Base-by-base conservation (phyloP, 139 green algal species). In the Chlorella sp. region DNA sequence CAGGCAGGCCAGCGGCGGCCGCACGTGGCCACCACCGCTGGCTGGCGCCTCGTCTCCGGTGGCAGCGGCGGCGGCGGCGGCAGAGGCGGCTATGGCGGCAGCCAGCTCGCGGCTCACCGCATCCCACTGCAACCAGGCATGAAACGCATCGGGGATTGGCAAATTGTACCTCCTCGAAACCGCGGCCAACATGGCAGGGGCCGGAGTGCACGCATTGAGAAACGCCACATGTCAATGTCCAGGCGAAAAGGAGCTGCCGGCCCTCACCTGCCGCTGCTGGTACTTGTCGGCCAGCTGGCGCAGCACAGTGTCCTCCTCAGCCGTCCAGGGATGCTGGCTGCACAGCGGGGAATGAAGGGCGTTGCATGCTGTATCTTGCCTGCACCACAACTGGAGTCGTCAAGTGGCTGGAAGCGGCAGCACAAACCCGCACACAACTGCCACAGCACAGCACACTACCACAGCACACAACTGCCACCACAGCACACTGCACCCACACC, bases 281-380 rank as follows among this genome's bases (percentile, higher is more conserved):
- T 73, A 28, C 57, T 73, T 28, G 23, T 85, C 62, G 26, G 83
- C 86, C n/a, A 73, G 21, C 15, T 21, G 20, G n/a, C 70, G 25
- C 62, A 89, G 63, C 30, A 81, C 18, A 1, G n/a, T 39, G n/a
- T 85, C 80, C 73, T 89, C 86, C 38, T 87, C 80, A 28, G 65
- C n/a, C 4, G 34, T 82, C 76, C 76, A 82, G 12, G 36, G 30
- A 20, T 39, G 25, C 60, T 82, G 76, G 76, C 76, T 82, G 76
- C 76, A 60, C 51, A 60, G 18, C 51, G 21, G 51, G 9, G 51
- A 65, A 57, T 36, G 47, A 26, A 25, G 41, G n/a, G 13, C 41
- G 30, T 12, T 41, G 67, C 67, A 41, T 32, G 32, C n/a, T n/a
- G n/a, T n/a, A n/a, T n/a, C n/a, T n/a, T n/a, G n/a, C n/a, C n/a